These are phyloP conservation scores for Trametes pubescens DNA, from an alignment of 1,284 basidiomycete genomes.

Conservation along the genomic window DNA sequence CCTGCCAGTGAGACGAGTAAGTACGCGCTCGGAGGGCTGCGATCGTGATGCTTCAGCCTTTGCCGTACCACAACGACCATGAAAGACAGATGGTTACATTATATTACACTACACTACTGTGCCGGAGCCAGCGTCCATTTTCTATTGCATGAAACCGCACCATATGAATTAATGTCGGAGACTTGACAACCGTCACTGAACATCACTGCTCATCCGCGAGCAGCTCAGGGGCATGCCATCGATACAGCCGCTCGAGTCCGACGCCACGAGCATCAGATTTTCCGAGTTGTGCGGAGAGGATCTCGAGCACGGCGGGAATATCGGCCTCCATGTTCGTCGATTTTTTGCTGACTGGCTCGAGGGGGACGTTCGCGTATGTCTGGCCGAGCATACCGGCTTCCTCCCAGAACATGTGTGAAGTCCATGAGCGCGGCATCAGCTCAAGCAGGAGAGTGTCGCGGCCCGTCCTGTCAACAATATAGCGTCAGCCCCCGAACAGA, in stretches of 20 bases:
- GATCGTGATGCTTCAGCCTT: too few species aligned
- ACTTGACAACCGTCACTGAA: too few species aligned
- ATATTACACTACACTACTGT: too few species aligned
- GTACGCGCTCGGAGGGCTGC: too few species aligned
- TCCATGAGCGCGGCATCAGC: conserved; percentile 13
- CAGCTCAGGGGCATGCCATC: conserved; percentile 19
- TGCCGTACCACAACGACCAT: too few species aligned
- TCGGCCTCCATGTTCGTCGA: conserved; percentile 19
- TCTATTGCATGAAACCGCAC: too few species aligned
- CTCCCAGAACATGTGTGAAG: conserved; percentile 26
- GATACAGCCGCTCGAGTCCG: conserved; percentile 5
- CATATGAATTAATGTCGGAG: too few species aligned
- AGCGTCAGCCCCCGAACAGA: not conserved
- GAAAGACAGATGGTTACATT: too few species aligned
- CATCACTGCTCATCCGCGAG: not conserved
- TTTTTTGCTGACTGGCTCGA: not conserved
- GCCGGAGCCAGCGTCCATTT: too few species aligned
- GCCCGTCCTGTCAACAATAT: conserved; percentile 3
- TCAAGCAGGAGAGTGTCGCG: conserved; percentile 20
- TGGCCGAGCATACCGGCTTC: conserved; percentile 17
- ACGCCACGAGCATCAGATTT: conserved; percentile 4
- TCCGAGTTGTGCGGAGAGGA: conserved; percentile 9
- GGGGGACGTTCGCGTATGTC: conserved; percentile 16
- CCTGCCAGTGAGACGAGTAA: too few species aligned
- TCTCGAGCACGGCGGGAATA: conserved; percentile 8